phyloP scores from a whole-genome alignment of 2,329 filamentous ascomycete species.

The Ceratocystis colombiana region DNA sequence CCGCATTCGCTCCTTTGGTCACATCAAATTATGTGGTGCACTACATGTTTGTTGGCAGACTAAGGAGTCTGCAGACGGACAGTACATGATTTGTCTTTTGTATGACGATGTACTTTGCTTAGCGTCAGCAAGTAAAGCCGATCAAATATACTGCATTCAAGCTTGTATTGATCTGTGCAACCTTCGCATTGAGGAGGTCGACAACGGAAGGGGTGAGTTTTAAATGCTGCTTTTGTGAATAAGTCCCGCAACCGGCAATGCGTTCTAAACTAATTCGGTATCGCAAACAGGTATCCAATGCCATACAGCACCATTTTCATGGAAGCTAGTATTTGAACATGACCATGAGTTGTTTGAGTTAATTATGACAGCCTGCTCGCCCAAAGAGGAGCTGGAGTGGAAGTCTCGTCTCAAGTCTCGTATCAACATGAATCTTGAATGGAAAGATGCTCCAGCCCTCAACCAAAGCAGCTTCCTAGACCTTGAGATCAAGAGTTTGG shows the following conservation, averaged over 20 bases:
- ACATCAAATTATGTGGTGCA: conserved; percentile 70
- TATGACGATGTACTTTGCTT: conserved; percentile 73
- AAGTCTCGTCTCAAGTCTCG: conserved; percentile 50
- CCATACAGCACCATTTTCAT: conserved; percentile 74
- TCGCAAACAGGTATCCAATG: conserved; percentile 64
- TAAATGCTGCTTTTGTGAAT: conserved; percentile 19
- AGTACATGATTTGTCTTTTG: conserved; percentile 77
- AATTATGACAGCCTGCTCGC: conserved; percentile 75
- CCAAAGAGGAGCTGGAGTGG: conserved; percentile 73
- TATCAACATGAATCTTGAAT: conserved; percentile 13
- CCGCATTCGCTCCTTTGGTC: conserved; percentile 69
- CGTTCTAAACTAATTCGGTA: conserved; percentile 26
- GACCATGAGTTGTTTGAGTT: conserved; percentile 70
- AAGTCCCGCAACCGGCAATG: not conserved
- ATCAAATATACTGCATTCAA: conserved; percentile 60
- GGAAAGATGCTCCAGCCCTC: conserved; percentile 5
- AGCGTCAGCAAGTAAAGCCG: conserved; percentile 54
- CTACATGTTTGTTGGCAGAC: conserved; percentile 76
- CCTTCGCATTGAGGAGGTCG: conserved; percentile 57
- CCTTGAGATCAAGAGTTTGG: conserved; percentile 62
- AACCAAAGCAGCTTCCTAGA: conserved; percentile 55
- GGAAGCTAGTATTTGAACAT: conserved; percentile 81
- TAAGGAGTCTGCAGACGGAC: conserved; percentile 55
- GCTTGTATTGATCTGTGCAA: conserved; percentile 61
- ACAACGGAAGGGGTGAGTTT: conserved; percentile 60